Base-by-base conservation (phyloP, 768 basidiomycete species). In the Mycena pura region DNA sequence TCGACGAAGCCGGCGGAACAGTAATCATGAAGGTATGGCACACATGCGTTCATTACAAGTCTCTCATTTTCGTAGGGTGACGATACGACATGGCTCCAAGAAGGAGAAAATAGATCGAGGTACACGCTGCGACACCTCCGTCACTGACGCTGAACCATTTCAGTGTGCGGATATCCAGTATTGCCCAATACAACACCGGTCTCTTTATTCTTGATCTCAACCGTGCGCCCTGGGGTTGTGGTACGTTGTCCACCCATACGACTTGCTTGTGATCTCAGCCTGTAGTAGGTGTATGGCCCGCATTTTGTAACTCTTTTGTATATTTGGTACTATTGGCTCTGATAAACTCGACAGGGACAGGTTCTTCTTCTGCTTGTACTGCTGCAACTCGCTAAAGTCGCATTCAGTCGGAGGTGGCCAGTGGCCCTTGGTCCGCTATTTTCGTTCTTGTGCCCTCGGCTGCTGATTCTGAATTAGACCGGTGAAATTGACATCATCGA, bases 191-290 rank as follows among this genome's bases (percentile, higher is more conserved):
- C 70, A 90, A 86, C 60, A 86, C 88, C 10, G 94, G 94, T 28
- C 78, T 96, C 21, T 93, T 95, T 70, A 83, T 96, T 60, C 79
- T 96, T 24, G 94, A 96, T 70, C 80, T 93, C 29, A 86, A 89
- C 57, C 86, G 84, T 73, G 93, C 93, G 44, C 94, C 94, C 0
- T 93, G 89, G 86, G 95, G 94, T 53, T 96, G 94, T 75, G 92
- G 93, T 86, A 77, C 55, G 84, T 75, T 50, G 40, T 29, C 24
- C 28, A 9, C 6, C 36, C 15, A 22, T 14, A 29, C 36, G 15
- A 54, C n/a, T 13, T 7, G 15, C 27, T 31, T 32, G 51, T 14
- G 31, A n/a, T 65, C 48, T 41, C 68, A 41, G 28, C 49, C 11
- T 38, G 29, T 11, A 17, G 27, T 39, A 91, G 90, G 84, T 66